Evolutionary conservation across 1,284 basidiomycete genomes (phyloP).

Genomic region (Caloboletus firmus): DNA sequence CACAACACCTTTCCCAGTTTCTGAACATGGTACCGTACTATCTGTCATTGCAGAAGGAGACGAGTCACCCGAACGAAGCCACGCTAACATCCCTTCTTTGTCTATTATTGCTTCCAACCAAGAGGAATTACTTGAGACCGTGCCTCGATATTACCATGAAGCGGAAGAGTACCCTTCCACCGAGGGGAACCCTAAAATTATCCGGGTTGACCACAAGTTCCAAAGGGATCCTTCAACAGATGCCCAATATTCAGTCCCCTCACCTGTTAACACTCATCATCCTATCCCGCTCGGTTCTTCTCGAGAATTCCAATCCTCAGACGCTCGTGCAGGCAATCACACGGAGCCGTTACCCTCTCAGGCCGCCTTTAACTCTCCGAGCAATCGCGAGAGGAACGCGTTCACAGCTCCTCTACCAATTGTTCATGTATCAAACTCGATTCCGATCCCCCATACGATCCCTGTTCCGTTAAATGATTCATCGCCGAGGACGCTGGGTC

Average conservation of each 20-base stretch:
- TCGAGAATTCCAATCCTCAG: constrained; percentile 8
- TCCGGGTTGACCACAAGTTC: not conserved
- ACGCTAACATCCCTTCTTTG: constrained; percentile 20
- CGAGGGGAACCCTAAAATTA: not conserved
- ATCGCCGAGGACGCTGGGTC: constrained; percentile 26
- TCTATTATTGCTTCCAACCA: constrained; percentile 1
- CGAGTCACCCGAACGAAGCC: constrained; percentile 49
- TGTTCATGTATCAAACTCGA: constrained; percentile 18
- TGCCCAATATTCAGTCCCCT: constrained; percentile 6
- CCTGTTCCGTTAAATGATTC: constrained; percentile 35
- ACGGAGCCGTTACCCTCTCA: constrained; percentile 26
- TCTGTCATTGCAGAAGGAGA: constrained; percentile 74
- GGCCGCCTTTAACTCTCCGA: constrained; percentile 8
- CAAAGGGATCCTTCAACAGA: constrained; percentile 2
- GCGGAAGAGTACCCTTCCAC: not conserved
- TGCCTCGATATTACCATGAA: not conserved
- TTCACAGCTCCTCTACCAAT: constrained; percentile 36
- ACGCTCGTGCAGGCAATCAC: constrained; percentile 5
- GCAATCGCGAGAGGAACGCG: constrained; percentile 18
- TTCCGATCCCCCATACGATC: constrained; percentile 14
- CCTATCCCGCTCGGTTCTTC: constrained; percentile 40
- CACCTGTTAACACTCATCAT: constrained; percentile 39
- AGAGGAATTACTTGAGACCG: not conserved
- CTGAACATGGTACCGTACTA: constrained; percentile 41
- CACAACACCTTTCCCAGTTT: not conserved